Evolutionary conservation across 306 rosid genomes (phyloP), one percentile per base, ranked within the genome.

Genomic region (Macrotyloma uniflorum): DNA sequence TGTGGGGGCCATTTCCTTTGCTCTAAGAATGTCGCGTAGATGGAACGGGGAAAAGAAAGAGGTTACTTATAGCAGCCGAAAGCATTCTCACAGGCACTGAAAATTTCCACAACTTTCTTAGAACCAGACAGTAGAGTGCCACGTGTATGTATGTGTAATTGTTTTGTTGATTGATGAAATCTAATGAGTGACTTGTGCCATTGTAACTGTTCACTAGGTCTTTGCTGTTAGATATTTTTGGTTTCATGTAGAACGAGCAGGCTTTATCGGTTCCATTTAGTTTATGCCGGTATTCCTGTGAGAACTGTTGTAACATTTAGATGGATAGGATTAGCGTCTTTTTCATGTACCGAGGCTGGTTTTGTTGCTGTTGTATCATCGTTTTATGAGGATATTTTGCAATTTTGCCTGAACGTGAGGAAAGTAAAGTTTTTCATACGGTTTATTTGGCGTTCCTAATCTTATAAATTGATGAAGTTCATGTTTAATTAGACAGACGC

Each of bases 21-120:
- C 83, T 73, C 84, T 84, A 82, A 89, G 86, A 51, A 73, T 80
- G 69, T 67, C 86, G 77, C 89, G 88, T 32, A 89, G 87, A 64
- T 81, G 79, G 67, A 80, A 35, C 69, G 45, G 78, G 30, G 93
- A 89, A 23, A 89, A 81, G 69, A 90, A 85, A 77, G 93, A 90
- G 79, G 78, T 77, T 28, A 72, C 82, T 47, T 74, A 83, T 32
- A 84, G 78, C 67, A 84, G 85, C 81, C 92, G 96, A 79, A 93
- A 84, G 83, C 97, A 92, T 82, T 86, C 95, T 43, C 97, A 92
- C 79, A 77, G 90, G 70, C 93, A 93, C 80, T 96, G 85, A 91
- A 73, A 67, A 16, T 51, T 68, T 77, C 47, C 19, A 20, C 51
- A 49, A 43, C 16, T 51, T 72, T 70, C 53, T 26, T 73, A 38